These are phyloP conservation scores for Sporopachydermia cereana DNA, from an alignment of 1,139 yeast species.

Conservation along the genomic window DNA sequence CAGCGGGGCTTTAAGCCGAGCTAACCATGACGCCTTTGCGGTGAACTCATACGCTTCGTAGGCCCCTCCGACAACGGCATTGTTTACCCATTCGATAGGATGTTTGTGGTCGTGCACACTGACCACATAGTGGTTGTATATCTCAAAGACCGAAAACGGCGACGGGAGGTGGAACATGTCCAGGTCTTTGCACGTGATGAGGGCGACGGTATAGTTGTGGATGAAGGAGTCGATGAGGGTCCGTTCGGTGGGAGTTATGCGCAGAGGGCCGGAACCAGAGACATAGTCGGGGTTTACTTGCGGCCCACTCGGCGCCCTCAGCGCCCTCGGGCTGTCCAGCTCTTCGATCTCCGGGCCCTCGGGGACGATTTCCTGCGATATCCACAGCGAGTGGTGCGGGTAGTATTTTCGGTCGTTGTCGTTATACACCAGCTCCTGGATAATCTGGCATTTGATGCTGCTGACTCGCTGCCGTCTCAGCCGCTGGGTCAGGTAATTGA, in stretches of 20 bases:
- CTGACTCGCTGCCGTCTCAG: not conserved
- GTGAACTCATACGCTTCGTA: not conserved
- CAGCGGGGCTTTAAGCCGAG: slow-evolving; percentile 4
- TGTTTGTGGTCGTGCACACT: slow-evolving; percentile 1
- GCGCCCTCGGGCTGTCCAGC: slow-evolving; percentile 3
- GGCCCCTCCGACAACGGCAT: slow-evolving; percentile 5
- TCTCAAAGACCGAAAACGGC: slow-evolving; percentile 10
- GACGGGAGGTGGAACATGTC: slow-evolving; percentile 9
- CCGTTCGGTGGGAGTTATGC: slow-evolving; percentile 5
- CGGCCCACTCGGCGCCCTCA: not conserved
- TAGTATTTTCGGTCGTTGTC: not conserved
- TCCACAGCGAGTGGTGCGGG: slow-evolving; percentile 2
- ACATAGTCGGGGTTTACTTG: not conserved
- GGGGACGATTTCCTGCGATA: slow-evolving; percentile 1
- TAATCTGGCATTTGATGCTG: slow-evolving; percentile 3
- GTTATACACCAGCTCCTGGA: slow-evolving; percentile 1
- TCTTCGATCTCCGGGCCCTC: slow-evolving; percentile 4
- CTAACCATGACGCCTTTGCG: slow-evolving; percentile 6
- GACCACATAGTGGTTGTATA: slow-evolving; percentile 7
- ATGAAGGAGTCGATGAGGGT: slow-evolving; percentile 5
- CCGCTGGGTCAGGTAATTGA: not conserved
- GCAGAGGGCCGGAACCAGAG: not conserved
- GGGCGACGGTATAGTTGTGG: slow-evolving; percentile 6
- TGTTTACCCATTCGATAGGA: slow-evolving; percentile 5
- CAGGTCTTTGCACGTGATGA: slow-evolving; percentile 4